These are phyloP conservation scores for Fusarium aywerte DNA, from an alignment of 2,329 filamentous ascomycete genomes.

Conservation along the genomic window DNA sequence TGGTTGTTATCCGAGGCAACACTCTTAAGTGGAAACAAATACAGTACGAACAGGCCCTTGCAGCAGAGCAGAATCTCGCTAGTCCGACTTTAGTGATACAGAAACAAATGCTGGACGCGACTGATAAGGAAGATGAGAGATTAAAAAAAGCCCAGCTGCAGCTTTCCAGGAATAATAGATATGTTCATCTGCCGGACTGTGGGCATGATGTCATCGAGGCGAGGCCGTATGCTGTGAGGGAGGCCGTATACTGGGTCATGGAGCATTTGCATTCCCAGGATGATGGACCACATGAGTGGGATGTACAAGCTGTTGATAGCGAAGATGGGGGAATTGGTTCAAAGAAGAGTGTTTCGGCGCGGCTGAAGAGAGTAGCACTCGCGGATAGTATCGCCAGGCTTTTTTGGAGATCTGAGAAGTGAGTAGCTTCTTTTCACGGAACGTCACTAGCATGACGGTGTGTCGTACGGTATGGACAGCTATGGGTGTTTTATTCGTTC, in stretches of 20 bases:
- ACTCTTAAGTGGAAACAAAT: constrained; percentile 35
- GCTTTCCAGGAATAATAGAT: constrained; percentile 27
- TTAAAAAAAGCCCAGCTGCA: constrained; percentile 35
- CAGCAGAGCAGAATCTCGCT: background rate
- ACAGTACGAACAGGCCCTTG: constrained; percentile 25
- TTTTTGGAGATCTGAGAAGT: background rate
- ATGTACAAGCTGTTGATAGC: accelerated
- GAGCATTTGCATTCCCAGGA: background rate
- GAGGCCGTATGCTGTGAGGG: constrained; percentile 30
- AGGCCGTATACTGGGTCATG: constrained; percentile 33
- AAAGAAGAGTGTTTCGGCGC: background rate
- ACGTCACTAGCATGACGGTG: background rate
- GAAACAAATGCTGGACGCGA: constrained; percentile 25
- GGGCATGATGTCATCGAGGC: constrained; percentile 31
- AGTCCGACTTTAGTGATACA: constrained; percentile 14
- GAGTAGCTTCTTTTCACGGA: too few relatives aligned
- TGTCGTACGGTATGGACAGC: too few relatives aligned
- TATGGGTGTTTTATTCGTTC: too few relatives aligned
- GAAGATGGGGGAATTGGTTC: accelerated
- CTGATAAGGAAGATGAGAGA: constrained; percentile 35
- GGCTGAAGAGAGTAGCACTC: background rate
- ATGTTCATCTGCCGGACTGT: constrained; percentile 37
- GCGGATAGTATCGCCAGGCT: background rate
- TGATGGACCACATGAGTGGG: accelerated
- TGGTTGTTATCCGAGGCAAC: constrained; percentile 37